A percentile compares a stretch with the other conserved stretches of the same genome.
Conservation (phyloP, 2,329 filamentous ascomycete genomes). For the Cladosporium sp. region DNA sequence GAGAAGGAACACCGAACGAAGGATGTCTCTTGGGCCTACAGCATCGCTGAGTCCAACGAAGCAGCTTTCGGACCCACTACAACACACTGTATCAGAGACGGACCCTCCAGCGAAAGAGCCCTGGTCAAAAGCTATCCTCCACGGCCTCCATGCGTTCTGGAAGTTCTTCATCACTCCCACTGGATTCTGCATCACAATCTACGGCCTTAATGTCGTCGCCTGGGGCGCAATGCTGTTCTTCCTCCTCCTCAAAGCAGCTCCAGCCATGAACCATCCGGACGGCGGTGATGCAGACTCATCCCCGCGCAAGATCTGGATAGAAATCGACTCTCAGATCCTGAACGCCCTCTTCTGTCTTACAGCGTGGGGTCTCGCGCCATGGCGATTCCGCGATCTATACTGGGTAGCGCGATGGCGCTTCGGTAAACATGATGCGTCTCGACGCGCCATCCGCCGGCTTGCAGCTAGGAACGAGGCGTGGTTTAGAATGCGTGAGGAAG, state of each 20-base stretch:
- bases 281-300: slow-evolving; percentile 50
- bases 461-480: slow-evolving; percentile 19
- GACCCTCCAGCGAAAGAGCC: slow-evolving; percentile 47
- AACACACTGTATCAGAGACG: not conserved
- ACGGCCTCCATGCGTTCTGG: slow-evolving; percentile 65
- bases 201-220: slow-evolving; percentile 78
- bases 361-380: slow-evolving; percentile 77
- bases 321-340: slow-evolving; percentile 79
- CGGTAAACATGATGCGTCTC: slow-evolving; percentile 50
- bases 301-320: slow-evolving; percentile 77
- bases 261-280: slow-evolving; percentile 61
- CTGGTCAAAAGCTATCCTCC: slow-evolving; percentile 60
- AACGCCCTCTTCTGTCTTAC: slow-evolving; percentile 86
- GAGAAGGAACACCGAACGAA: slow-evolving; percentile 10
- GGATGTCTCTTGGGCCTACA: not conserved
- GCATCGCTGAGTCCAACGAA: not conserved
- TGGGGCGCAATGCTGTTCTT: slow-evolving; percentile 93
- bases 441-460: slow-evolving; percentile 42
- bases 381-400: slow-evolving; percentile 77
- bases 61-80: not conserved
- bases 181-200: slow-evolving; percentile 76
- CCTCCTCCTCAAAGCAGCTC: slow-evolving; percentile 72
- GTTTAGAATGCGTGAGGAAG: slow-evolving; percentile 46
- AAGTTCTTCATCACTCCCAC: slow-evolving; percentile 73
- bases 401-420: slow-evolving; percentile 67